These are phyloP conservation scores for Tricholoma furcatifolium DNA, from an alignment of 768 basidiomycete species.

Conservation along the genomic window DNA sequence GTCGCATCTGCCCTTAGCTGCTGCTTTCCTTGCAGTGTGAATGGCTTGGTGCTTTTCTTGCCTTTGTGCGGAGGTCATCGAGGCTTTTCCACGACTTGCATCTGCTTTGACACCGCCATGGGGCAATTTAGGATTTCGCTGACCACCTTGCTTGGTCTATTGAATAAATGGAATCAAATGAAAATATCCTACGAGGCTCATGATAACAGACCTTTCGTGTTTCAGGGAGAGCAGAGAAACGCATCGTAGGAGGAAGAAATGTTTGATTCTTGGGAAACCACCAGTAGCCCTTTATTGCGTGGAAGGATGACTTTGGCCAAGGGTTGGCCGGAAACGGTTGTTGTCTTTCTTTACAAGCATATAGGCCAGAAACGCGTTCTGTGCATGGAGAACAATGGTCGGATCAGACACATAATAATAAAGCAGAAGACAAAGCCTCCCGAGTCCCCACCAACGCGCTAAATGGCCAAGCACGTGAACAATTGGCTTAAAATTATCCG, in stretches of 20 bases:
- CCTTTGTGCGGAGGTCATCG: conserved; percentile 3
- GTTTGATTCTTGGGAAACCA: too few relatives aligned
- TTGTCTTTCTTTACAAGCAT: background rate
- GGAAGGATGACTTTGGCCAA: conserved; percentile 2
- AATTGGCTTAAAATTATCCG: background rate
- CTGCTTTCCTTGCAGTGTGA: conserved; percentile 24
- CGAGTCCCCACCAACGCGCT: too few relatives aligned
- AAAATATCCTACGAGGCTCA: background rate
- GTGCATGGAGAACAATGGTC: conserved; percentile 7
- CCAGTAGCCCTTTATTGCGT: background rate
- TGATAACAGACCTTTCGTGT: background rate
- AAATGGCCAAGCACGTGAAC: too few relatives aligned
- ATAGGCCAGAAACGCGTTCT: background rate
- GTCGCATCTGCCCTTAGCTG: conserved; percentile 10
- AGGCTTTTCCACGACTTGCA: conserved; percentile 3
- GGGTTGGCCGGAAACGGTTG: background rate
- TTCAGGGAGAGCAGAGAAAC: conserved; percentile 10
- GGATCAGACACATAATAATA: background rate
- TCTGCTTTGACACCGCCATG: conserved; percentile 1
- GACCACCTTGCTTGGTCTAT: background rate
- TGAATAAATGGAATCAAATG: background rate
- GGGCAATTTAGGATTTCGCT: background rate
- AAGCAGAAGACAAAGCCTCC: background rate
- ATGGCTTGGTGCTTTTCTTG: conserved; percentile 21
- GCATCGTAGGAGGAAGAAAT: background rate